Base-by-base conservation (phyloP, 2,329 filamentous ascomycete species). In the Penicillium paneum region DNA sequence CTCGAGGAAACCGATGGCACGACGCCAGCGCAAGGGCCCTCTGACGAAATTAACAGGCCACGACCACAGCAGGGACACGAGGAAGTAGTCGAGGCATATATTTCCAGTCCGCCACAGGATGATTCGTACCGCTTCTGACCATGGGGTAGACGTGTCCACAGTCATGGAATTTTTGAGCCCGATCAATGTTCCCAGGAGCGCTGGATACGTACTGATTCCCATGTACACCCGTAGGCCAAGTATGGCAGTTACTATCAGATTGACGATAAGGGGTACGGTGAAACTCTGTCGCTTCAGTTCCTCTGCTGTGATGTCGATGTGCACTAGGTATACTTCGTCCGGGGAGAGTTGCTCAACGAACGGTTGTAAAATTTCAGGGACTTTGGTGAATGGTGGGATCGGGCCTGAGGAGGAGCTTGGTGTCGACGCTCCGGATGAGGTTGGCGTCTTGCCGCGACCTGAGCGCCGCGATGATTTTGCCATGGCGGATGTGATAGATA, bases 271-370 rank as follows among this genome's bases (percentile, higher is more conserved):
- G 15, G 92, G 91, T 0, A 96, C 85, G 44, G 85, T 66, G 74
- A 96, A 97, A 65, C 95, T 88, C 67, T 90, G 88, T 70, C 83
- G 83, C 76, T 97, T 97, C 75, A 92, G 84, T 28, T 80, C 79
- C 19, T 75, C 73, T 0, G 86, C 85, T 58, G 88, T 85, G 56
- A 75, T 76, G 78, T 97, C 92, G 73, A 96, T 79, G 77, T 96
- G 91, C 29, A 88, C 81, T 66, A 97, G 83, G 80, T 97, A 96
- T 69, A 96, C 81, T 71, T 90, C 84, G 52, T 82, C 76, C 52
- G 82, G 78, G 55, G 85, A 81, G 56, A 96, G 85, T 40, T 79
- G 81, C 34, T 81, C 76, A 67, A 89, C 80, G 69, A 96, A 87
- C 11, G 85, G 81, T 47, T 79, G 65, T 50, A 96, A 81, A 31